A percentile compares a stretch with the other conserved stretches of the same genome.
Evolutionary conservation across 345 rosid species (phyloP).

Genomic region (Eucalyptus camaldulensis): DNA sequence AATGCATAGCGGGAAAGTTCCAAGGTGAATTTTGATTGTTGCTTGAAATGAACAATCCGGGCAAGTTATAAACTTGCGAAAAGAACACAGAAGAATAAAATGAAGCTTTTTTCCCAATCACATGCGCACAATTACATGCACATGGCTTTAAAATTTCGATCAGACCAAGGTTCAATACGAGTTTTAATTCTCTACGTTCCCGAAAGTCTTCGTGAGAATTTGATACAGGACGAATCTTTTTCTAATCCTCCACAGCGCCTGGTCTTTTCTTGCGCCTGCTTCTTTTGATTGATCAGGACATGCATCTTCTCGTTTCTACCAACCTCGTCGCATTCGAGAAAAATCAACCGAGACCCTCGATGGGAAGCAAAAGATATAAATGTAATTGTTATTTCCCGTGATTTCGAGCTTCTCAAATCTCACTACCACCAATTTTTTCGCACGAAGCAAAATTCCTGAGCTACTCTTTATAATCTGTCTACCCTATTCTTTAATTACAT

Average conservation of each 20-base stretch:
- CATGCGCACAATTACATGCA: background rate
- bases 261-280: background rate
- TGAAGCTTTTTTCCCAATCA: background rate
- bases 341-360: background rate
- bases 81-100: background rate
- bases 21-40: background rate
- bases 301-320: background rate
- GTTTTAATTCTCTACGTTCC: background rate
- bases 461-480: too few species aligned
- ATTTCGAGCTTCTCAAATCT: too few species aligned
- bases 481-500: too few species aligned
- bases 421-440: too few species aligned
- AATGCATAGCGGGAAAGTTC: too few species aligned
- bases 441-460: too few species aligned
- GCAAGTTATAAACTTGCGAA: background rate
- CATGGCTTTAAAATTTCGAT: background rate
- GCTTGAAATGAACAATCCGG: background rate
- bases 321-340: background rate
- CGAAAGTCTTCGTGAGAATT: background rate
- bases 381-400: too few species aligned
- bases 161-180: background rate
- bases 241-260: background rate
- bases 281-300: background rate
- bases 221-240: background rate
- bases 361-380: background rate